These are phyloP conservation scores for Trichothecium roseum DNA, from an alignment of 2,329 filamentous ascomycete species.

Conservation along the genomic window DNA sequence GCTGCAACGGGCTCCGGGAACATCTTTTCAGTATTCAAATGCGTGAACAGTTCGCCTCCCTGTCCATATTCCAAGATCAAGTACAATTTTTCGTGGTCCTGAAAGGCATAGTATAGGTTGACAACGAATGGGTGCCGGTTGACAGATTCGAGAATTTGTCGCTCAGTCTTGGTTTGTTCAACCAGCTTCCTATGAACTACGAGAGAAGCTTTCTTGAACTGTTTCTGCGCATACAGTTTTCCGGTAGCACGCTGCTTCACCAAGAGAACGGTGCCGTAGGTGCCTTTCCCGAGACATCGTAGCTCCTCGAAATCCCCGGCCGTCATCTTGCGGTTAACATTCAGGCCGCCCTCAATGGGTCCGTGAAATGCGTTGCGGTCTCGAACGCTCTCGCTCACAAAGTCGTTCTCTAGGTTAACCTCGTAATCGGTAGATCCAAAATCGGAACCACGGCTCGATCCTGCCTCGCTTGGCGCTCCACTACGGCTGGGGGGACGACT, in stretches of 20 bases:
- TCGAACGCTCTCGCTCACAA: slow-evolving; percentile 57
- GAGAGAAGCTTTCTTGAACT: slow-evolving; percentile 93
- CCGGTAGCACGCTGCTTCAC: slow-evolving; percentile 86
- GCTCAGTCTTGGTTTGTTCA: slow-evolving; percentile 95
- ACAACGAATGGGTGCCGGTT: slow-evolving; percentile 97
- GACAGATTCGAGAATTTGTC: slow-evolving; percentile 87
- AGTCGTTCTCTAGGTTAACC: slow-evolving; percentile 74
- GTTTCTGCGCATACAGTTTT: slow-evolving; percentile 91
- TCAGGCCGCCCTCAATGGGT: slow-evolving; percentile 42
- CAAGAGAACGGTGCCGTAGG: slow-evolving; percentile 87
- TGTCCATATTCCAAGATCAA: slow-evolving; percentile 96
- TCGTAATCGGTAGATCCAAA: slow-evolving; percentile 67
- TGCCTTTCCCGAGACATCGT: slow-evolving; percentile 89
- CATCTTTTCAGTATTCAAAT: slow-evolving; percentile 88
- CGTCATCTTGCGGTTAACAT: slow-evolving; percentile 70
- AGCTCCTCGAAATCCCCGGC: slow-evolving; percentile 83
- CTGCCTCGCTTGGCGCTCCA: slow-evolving; percentile 39
- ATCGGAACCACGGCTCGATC: slow-evolving; percentile 52
- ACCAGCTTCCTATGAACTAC: slow-evolving; percentile 93
- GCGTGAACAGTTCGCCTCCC: slow-evolving; percentile 94
- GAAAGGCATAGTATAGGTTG: slow-evolving; percentile 96
- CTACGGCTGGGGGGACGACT: slow-evolving; percentile 44
- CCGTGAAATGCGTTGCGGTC: slow-evolving; percentile 23
- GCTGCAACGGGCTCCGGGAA: slow-evolving; percentile 81
- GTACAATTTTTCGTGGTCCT: slow-evolving; percentile 95